Base-by-base conservation (phyloP, 768 basidiomycete genomes). In the Leccinum longicurvipes region DNA sequence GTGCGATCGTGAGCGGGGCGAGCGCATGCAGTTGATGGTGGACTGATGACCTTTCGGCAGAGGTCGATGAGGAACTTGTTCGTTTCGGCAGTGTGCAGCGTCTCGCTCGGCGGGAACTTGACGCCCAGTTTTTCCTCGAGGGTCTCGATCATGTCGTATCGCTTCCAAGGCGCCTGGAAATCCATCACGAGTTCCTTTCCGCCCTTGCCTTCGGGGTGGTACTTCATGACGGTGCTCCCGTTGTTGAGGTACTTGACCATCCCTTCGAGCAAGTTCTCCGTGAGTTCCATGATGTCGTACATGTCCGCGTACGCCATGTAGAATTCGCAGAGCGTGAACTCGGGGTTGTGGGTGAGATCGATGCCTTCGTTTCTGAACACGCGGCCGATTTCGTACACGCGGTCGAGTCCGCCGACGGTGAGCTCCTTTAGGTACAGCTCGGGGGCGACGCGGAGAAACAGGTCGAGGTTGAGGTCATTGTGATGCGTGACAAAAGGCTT, bases 231-330 rank as follows among this genome's bases (percentile, higher is more conserved):
- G 42, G 91, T 93, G 64, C 80, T 81, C 19, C 93, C 93, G 39
- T 85, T 83, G 0, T 85, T 95, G 54, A 98, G 71, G 66, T 79
- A 82, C 82, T 87, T 90, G 68, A 98, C 96, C 73, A 99, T 75
- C 8, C 94, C 92, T 67, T 94, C 91, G 17, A 98, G 70, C 77
- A 99, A 79, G 42, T 76, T 74, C 74, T 99, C 97, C 15, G 97
- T 99, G 55, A 98, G 80, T 41, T 98, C 97, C 96, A 99, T 98
- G 55, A 98, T 56, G 68, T 98, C 97, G 76, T 92, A 89, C 94
- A 96, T 95, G 72, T 98, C 97, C 56, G 97, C 97, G 65, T 98
- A 98, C 28, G 97, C 96, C 96, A 99, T 98, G 70, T 98, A 99
- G 75, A 99, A 98, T 77, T 99, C 96, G 81, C 96, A 98, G 75